Percentiles rank a stretch among this genome's conserved stretches.
Evolutionary conservation across 805 yeast genomes (phyloP).

Genomic region (Myxozyma kluyveri): DNA sequence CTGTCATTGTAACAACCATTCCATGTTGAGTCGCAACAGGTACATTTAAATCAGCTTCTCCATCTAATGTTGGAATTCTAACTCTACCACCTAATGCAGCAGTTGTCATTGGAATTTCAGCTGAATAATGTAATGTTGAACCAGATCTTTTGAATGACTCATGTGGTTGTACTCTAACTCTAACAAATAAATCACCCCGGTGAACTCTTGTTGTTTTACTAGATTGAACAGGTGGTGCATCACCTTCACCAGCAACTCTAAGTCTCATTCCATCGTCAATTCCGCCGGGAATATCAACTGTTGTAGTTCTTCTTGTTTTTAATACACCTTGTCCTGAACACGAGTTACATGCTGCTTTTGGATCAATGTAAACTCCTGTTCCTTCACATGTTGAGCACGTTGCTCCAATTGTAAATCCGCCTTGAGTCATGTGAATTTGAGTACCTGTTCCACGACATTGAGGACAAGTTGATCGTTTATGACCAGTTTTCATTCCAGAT

Average conservation of each 20-base stretch:
- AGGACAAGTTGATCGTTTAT: conserved; percentile 71
- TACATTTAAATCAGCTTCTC: conserved; percentile 72
- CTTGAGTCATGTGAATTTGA: conserved; percentile 75
- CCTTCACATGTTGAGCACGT: conserved; percentile 89
- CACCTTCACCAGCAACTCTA: conserved; percentile 80
- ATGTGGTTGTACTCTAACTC: conserved; percentile 76
- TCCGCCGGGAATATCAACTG: conserved; percentile 85
- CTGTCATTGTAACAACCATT: conserved; percentile 69
- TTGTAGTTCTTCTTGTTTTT: conserved; percentile 63
- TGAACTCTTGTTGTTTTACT: conserved; percentile 64
- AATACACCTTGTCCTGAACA: conserved; percentile 92
- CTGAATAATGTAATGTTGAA: conserved; percentile 61
- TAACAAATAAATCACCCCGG: conserved; percentile 85
- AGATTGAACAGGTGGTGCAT: conserved; percentile 62
- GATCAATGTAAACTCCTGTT: conserved; percentile 72
- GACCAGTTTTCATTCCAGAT: conserved; percentile 76
- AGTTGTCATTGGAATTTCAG: conserved; percentile 84
- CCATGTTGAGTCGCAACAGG: conserved; percentile 83
- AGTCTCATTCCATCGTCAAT: conserved; percentile 81
- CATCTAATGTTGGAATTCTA: conserved; percentile 87
- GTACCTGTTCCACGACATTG: conserved; percentile 94
- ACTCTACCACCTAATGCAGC: conserved; percentile 94
- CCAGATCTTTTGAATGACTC: conserved; percentile 64
- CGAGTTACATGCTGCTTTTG: conserved; percentile 64
- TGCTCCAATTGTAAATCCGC: conserved; percentile 95